phyloP scores from a whole-genome alignment of 768 basidiomycete genomes.

The Paxillus ammoniavirescens region DNA sequence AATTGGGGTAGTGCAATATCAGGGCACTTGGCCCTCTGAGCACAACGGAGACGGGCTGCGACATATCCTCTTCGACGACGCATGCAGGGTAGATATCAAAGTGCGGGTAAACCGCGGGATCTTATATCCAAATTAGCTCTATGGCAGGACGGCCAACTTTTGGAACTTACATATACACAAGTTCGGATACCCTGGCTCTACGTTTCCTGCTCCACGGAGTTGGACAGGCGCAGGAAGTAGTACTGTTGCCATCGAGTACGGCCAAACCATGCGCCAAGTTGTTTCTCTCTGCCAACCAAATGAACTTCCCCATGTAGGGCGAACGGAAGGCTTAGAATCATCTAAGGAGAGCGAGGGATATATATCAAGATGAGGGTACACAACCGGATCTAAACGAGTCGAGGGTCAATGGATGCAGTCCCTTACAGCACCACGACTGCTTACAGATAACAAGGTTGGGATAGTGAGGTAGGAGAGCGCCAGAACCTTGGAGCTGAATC shows the following conservation, averaged over 20 bases:
- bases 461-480: slow-evolving; percentile 17
- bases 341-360: slow-evolving; percentile 23
- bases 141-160: background rate
- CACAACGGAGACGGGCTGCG: background rate
- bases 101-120: slow-evolving; percentile 40
- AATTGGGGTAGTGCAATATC: slow-evolving; percentile 30
- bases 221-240: slow-evolving; percentile 2
- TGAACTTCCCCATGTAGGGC: slow-evolving; percentile 13
- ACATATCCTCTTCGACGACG: background rate
- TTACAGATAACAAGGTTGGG: slow-evolving; percentile 31
- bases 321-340: background rate
- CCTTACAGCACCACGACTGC: slow-evolving; percentile 1
- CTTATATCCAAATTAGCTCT: slow-evolving; percentile 22
- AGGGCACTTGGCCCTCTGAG: background rate
- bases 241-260: slow-evolving; percentile 4
- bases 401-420: background rate
- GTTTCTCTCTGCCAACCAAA: slow-evolving; percentile 17
- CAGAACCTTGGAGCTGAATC: slow-evolving; percentile 8
- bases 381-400: slow-evolving; percentile 32
- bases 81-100: slow-evolving; percentile 40
- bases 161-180: slow-evolving; percentile 19
- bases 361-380: slow-evolving; percentile 34
- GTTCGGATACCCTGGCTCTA: slow-evolving; percentile 12
- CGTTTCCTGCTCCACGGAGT: slow-evolving; percentile 7
- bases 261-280: slow-evolving; percentile 19